phyloP scores from a whole-genome alignment of 192 early-diverging fungal genomes.

The Coemansia sp. region DNA sequence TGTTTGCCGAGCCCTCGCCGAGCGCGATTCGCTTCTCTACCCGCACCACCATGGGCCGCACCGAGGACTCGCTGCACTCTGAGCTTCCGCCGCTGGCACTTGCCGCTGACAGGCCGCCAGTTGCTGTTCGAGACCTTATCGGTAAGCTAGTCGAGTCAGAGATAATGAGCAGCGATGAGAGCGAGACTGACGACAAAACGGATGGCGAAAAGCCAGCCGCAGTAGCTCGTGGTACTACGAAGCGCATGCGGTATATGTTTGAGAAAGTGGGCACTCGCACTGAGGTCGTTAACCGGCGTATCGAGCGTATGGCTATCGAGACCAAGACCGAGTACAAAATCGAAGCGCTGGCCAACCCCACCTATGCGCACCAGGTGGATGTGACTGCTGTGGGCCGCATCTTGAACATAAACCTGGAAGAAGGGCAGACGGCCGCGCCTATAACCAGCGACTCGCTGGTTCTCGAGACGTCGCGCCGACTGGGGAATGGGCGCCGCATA shows the following conservation, averaged over 20 bases:
- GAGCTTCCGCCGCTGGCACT: slow-evolving; percentile 28
- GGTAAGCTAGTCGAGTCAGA: background rate
- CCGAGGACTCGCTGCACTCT: slow-evolving; percentile 34
- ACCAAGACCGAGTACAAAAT: slow-evolving; percentile 47
- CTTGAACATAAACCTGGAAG: slow-evolving; percentile 69
- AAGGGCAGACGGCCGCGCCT: slow-evolving; percentile 47
- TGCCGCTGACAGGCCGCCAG: slow-evolving; percentile 13
- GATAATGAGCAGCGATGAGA: slow-evolving; percentile 25
- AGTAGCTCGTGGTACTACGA: slow-evolving; percentile 9
- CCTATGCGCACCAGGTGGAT: slow-evolving; percentile 57
- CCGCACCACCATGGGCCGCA: slow-evolving; percentile 42
- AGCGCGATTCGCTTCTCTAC: slow-evolving; percentile 44
- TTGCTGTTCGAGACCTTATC: slow-evolving; percentile 16
- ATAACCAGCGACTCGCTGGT: slow-evolving; percentile 58
- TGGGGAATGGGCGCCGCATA: slow-evolving; percentile 73
- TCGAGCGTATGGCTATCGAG: slow-evolving; percentile 51
- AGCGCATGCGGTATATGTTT: slow-evolving; percentile 57
- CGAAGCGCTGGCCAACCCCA: slow-evolving; percentile 55
- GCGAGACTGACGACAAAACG: slow-evolving; percentile 8
- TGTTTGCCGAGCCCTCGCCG: slow-evolving; percentile 53
- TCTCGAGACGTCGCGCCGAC: slow-evolving; percentile 76
- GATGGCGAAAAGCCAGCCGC: background rate
- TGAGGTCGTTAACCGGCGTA: slow-evolving; percentile 44
- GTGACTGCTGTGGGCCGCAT: slow-evolving; percentile 78
- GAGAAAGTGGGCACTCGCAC: slow-evolving; percentile 43